These are phyloP conservation scores for Geotrichum phurueaensis DNA, from an alignment of 1,139 yeast genomes.

Conservation along the genomic window DNA sequence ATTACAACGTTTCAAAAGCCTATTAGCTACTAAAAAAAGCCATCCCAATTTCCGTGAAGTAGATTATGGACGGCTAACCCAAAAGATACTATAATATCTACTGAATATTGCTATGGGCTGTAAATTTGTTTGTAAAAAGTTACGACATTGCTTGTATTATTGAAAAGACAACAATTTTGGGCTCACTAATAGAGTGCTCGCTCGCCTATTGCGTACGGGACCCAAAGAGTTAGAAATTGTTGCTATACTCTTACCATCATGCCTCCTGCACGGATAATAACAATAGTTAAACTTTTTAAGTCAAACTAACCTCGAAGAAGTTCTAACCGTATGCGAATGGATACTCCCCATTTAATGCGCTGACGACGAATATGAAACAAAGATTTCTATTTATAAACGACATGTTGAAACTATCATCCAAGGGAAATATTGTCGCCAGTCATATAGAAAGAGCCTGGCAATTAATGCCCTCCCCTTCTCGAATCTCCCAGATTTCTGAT, in stretches of 20 bases:
- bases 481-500: not conserved
- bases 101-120: too few species aligned
- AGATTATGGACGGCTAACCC: too few species aligned
- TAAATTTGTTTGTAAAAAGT: too few species aligned
- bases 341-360: not conserved
- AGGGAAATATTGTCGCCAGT: not conserved
- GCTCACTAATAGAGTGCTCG: not conserved
- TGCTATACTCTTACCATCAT: not conserved
- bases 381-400: not conserved
- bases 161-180: not conserved
- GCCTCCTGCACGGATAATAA: not conserved
- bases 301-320: not conserved
- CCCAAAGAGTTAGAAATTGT: not conserved
- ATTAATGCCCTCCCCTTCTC: not conserved
- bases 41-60: too few species aligned
- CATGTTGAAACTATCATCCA: not conserved
- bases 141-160: too few species aligned
- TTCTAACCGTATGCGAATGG: not conserved
- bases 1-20: too few species aligned
- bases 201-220: not conserved
- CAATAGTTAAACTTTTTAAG: not conserved
- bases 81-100: too few species aligned
- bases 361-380: not conserved
- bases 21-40: too few species aligned
- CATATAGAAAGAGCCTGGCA: not conserved